Evolutionary conservation across 352 stramenopile genomes (phyloP), one percentile per base, ranked within the genome.

Genomic region (Pythium biforme): DNA sequence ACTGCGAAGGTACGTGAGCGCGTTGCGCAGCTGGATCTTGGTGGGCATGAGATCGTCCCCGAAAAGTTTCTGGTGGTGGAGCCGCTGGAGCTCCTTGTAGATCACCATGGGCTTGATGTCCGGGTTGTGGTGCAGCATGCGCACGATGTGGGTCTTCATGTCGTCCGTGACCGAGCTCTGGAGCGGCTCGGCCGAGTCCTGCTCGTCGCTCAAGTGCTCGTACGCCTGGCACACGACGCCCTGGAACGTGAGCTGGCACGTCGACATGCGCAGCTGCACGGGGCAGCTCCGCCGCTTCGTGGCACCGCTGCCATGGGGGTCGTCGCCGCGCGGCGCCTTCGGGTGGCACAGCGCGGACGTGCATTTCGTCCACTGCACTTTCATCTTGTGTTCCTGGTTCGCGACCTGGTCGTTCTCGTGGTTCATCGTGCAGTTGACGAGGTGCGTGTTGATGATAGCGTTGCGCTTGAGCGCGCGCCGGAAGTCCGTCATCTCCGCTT

Each of bases 361-460:
- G 68, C 82, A 92, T 68, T 88, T 89, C 59, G 82, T 90, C 82
- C 82, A 92, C 61, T 92, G 82, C 25, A 92, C 82, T 46, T 91
- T 91, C 82, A 91, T 91, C 72, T 91, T 91, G 72, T 91, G 82
- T 48, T 91, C 82, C 10, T 67, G 61, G 56, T 76, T 77, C 7
- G 62, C 69, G 45, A 60, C 62, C 15, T 77, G 64, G 26, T 75
- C 56, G 59, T 79, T 77, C 14, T 88, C 79, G 70, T 91, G 82
- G 62, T 81, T 84, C 79, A 91, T 89, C 45, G 82, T 91, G 72
- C 82, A 91, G 67, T 89, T 91, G 29, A 91, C 82, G 15, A 89
- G 74, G 69, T 91, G 79, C 10, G 79, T 91, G 66, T 91, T 91
- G 70, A 91, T 91, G 73, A 91, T 91, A 60, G 82, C 82, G 59